Evolutionary conservation across 1,284 basidiomycete species (phyloP), one percentile per base, ranked within the genome.

Genomic region (Ganoderma lucidum): DNA sequence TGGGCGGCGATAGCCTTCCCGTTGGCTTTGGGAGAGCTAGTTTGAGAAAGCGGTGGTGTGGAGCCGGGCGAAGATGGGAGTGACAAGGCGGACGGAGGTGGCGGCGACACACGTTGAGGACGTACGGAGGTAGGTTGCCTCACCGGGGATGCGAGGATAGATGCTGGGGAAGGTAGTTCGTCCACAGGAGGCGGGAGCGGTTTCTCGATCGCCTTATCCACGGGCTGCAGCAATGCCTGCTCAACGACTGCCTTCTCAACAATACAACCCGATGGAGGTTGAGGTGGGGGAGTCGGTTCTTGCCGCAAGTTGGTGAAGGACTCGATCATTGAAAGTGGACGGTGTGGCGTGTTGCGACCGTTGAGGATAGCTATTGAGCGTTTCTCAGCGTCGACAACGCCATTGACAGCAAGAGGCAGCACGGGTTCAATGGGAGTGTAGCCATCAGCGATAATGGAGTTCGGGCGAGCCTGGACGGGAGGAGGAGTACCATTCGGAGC

Each of bases 401-500:
- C 72, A 45, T 65, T 71, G 17, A 48, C n/a, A 14, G 60, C 62
- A 6, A 75, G 73, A 6, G 70, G 63, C 6, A 77, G 64, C 14
- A 68, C 63, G 0, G 75, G 68, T 28, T 77, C 78, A 65, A 71
- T 75, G 55, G 71, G 67, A 17, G 68, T 63, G 41, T 75, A 72
- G 2, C 76, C 77, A 69, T 78, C 75, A 23, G 55, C 64, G 59
- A 63, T 62, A 30, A 67, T 55, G 45, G 68, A 56, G 41, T 74
- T 71, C 64, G 70, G 74, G 44, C 67, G 75, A 39, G 71, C 67
- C 30, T 70, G 74, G 2, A 41, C 44, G n/a, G 73, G 72, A 15
- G 81, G 81, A 0, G 81, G 75, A 3, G 80, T 70, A 39, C 77
- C 75, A 70, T 81, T 80, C 19, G 81, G 78, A 15, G 73, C 69